Evolutionary conservation across 306 rosid genomes (phyloP).

Genomic region (Sesbania bispinosa): DNA sequence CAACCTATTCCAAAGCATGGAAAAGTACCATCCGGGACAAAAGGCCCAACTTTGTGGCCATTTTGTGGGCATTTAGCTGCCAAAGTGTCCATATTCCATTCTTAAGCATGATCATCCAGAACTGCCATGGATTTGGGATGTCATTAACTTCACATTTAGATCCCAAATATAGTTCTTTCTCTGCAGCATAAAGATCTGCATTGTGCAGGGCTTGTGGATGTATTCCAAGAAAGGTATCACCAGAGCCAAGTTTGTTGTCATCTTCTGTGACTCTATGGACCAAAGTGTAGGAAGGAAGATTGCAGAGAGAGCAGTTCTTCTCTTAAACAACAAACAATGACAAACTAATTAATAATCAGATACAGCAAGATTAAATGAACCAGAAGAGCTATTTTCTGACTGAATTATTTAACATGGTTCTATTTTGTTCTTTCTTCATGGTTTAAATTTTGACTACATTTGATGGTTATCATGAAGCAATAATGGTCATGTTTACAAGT

Average conservation of each 20-base stretch:
- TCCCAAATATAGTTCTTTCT: constrained; percentile 55
- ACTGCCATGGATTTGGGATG: constrained; percentile 57
- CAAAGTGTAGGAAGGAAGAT: constrained; percentile 25
- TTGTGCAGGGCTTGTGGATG: constrained; percentile 17
- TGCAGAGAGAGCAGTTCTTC: constrained; percentile 33
- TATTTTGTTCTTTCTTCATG: too few species aligned
- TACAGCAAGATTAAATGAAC: neutral
- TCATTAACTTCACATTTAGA: constrained; percentile 45
- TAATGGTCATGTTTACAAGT: too few species aligned
- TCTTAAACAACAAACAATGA: constrained; percentile 17
- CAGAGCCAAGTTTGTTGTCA: constrained; percentile 51
- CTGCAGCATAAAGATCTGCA: constrained; percentile 49
- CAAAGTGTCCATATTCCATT: constrained; percentile 59
- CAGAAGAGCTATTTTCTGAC: neutral
- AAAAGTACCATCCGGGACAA: constrained; percentile 29
- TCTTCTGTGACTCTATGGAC: constrained; percentile 42
- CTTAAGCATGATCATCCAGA: constrained; percentile 76
- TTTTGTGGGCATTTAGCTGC: constrained; percentile 47
- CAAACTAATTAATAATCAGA: neutral
- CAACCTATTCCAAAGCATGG: constrained; percentile 63
- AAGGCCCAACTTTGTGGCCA: constrained; percentile 40
- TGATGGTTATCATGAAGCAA: too few species aligned
- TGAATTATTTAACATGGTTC: too few species aligned
- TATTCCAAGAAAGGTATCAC: constrained; percentile 46
- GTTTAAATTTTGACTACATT: too few species aligned